These are phyloP conservation scores for Dendrobium chrysotoxum DNA, from an alignment of 106 monocot species.

Conservation along the genomic window DNA sequence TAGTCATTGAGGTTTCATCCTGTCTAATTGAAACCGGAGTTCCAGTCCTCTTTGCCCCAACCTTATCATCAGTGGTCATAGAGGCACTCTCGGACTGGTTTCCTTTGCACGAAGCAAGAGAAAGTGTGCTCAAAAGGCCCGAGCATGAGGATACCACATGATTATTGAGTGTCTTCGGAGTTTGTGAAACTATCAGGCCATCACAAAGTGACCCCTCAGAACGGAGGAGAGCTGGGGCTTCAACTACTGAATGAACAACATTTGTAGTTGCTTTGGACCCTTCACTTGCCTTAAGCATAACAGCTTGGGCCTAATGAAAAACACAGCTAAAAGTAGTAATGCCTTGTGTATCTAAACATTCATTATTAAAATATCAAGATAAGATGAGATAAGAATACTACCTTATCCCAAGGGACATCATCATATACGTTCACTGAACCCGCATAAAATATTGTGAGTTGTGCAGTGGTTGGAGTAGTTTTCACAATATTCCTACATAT, in stretches of 20 bases:
- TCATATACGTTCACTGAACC: slow-evolving; percentile 64
- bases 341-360: background rate
- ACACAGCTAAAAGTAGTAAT: background rate
- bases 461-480: slow-evolving; percentile 18
- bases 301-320: slow-evolving; percentile 49
- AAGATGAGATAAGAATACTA: slow-evolving; percentile 8
- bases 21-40: background rate
- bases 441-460: slow-evolving; percentile 72
- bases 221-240: slow-evolving; percentile 5
- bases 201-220: slow-evolving; percentile 6
- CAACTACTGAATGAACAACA: slow-evolving; percentile 15
- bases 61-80: slow-evolving; percentile 1
- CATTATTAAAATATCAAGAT: background rate
- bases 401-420: slow-evolving; percentile 73
- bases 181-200: slow-evolving; percentile 1
- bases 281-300: slow-evolving; percentile 56
- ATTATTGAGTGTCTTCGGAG: background rate
- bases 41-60: background rate
- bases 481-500: slow-evolving; percentile 25
- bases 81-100: slow-evolving; percentile 4
- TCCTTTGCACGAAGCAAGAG: background rate
- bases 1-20: slow-evolving; percentile 6
- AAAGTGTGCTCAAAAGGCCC: background rate
- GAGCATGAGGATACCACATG: slow-evolving; percentile 4
- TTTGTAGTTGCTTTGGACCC: slow-evolving; percentile 18